Conservation (phyloP, 1,139 yeast genomes). For the Candida glucosophila region DNA sequence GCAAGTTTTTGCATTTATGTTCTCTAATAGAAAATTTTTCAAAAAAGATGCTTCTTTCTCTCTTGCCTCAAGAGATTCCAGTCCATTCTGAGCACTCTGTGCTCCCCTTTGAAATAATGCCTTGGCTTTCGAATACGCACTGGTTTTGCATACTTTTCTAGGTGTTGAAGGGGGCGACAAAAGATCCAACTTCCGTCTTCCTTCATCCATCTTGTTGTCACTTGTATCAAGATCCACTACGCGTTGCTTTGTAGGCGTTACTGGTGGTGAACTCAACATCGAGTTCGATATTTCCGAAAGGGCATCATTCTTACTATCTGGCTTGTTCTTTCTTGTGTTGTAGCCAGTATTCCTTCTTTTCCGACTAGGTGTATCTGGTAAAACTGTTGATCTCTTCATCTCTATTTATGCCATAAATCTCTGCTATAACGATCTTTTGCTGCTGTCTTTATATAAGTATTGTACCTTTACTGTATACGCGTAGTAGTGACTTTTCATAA, state of each 20-base stretch:
- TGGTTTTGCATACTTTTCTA: slow-evolving; percentile 10
- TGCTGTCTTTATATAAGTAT: too few species aligned
- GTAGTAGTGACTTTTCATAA: too few species aligned
- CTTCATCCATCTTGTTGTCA: slow-evolving; percentile 6
- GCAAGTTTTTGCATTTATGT: slow-evolving; percentile 32
- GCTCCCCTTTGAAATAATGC: slow-evolving; percentile 53
- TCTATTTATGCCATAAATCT: too few species aligned
- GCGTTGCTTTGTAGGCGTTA: slow-evolving; percentile 26
- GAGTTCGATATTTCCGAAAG: slow-evolving; percentile 3
- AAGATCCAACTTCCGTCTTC: slow-evolving; percentile 4
- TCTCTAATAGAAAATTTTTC: slow-evolving; percentile 34
- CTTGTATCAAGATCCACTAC: slow-evolving; percentile 9
- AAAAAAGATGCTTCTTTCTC: slow-evolving; percentile 49
- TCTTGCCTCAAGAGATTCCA: slow-evolving; percentile 40
- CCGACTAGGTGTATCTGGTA: not conserved
- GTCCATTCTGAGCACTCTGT: slow-evolving; percentile 3
- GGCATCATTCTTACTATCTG: slow-evolving; percentile 1
- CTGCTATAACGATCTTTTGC: too few species aligned
- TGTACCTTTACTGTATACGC: too few species aligned
- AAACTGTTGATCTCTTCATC: not conserved
- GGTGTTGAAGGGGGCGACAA: slow-evolving; percentile 20
- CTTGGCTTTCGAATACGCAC: slow-evolving; percentile 41
- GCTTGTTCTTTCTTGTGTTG: not conserved
- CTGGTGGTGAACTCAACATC: slow-evolving; percentile 22
- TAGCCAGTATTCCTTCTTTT: slow-evolving; percentile 1